Conservation (phyloP, 805 yeast genomes). For the Limtongozyma cylindracea region DNA sequence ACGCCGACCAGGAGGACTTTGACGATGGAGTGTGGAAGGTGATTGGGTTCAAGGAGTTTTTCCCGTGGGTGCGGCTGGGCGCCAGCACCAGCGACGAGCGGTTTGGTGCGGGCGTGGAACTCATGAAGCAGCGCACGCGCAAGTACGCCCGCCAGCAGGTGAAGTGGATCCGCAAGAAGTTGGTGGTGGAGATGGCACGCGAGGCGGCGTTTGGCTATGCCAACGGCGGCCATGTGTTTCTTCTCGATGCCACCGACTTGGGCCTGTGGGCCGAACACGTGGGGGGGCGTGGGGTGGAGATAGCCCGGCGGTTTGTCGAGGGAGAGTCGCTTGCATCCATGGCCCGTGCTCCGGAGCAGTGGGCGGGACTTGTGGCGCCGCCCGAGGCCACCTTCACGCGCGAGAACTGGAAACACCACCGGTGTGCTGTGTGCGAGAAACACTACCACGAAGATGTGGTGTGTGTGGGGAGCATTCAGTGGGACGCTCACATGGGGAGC, state of each 20-base stretch:
- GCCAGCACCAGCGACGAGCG: slow-evolving; percentile 2
- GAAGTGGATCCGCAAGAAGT: slow-evolving; percentile 64
- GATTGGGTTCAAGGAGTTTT: slow-evolving; percentile 76
- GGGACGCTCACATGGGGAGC: slow-evolving; percentile 43
- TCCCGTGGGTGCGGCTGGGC: slow-evolving; percentile 30
- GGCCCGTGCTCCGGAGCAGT: too few species aligned
- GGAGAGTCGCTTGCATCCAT: too few species aligned
- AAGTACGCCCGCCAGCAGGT: slow-evolving; percentile 75
- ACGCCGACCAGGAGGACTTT: slow-evolving; percentile 24
- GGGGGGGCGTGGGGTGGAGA: slow-evolving; percentile 21
- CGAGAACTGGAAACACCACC: slow-evolving; percentile 35
- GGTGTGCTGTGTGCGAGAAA: slow-evolving; percentile 42
- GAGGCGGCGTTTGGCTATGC: slow-evolving; percentile 18
- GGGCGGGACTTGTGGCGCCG: slow-evolving; percentile 6
- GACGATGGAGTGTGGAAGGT: slow-evolving; percentile 83
- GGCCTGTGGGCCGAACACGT: slow-evolving; percentile 33
- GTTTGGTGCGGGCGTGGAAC: slow-evolving; percentile 24
- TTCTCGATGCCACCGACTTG: slow-evolving; percentile 61
- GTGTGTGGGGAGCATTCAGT: slow-evolving; percentile 49
- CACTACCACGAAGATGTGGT: slow-evolving; percentile 26
- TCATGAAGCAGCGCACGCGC: slow-evolving; percentile 68
- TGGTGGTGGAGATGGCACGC: slow-evolving; percentile 30
- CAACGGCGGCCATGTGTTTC: slow-evolving; percentile 37
- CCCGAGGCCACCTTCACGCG: slow-evolving; percentile 8
- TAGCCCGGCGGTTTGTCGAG: slow-evolving; percentile 7